phyloP scores from a whole-genome alignment of 441 rosid species.

The Isatis lusitanica region DNA sequence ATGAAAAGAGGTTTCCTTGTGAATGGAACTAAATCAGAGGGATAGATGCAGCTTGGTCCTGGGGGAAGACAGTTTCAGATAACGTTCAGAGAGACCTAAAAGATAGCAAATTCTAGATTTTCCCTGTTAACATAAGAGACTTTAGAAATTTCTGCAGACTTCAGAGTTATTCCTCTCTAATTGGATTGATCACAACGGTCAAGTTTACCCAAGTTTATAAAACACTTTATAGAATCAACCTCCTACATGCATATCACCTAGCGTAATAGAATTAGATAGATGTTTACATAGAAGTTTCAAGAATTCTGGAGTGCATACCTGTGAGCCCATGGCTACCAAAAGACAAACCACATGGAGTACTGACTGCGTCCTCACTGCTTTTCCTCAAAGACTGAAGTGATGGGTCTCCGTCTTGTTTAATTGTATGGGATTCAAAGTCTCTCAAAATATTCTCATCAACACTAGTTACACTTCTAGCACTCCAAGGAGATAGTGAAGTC shows the following conservation, averaged over 20 bases:
- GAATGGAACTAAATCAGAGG: conserved; percentile 88
- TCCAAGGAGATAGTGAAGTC: conserved; percentile 45
- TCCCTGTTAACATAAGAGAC: neutral
- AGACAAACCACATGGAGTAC: conserved; percentile 50
- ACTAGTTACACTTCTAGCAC: conserved; percentile 49
- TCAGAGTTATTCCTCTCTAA: neutral
- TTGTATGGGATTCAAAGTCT: conserved; percentile 52
- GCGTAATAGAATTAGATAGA: conserved; percentile 1
- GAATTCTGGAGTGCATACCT: conserved; percentile 50
- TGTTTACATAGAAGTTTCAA: conserved; percentile 12
- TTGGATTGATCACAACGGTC: neutral
- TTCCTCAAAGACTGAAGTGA: conserved; percentile 45
- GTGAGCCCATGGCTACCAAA: conserved; percentile 76
- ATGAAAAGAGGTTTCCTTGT: conserved; percentile 86
- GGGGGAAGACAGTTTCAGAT: conserved; percentile 35
- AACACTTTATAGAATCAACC: neutral
- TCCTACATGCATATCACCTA: conserved; percentile 3
- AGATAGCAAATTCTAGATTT: neutral
- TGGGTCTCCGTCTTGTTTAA: conserved; percentile 49
- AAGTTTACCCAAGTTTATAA: neutral
- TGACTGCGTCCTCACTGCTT: conserved; percentile 53
- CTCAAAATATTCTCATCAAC: conserved; percentile 48
- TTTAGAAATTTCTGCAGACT: neutral
- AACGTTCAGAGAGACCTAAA: neutral
- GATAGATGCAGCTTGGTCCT: conserved; percentile 86